phyloP scores from a whole-genome alignment of 768 basidiomycete species.

The Ramaria rubella region DNA sequence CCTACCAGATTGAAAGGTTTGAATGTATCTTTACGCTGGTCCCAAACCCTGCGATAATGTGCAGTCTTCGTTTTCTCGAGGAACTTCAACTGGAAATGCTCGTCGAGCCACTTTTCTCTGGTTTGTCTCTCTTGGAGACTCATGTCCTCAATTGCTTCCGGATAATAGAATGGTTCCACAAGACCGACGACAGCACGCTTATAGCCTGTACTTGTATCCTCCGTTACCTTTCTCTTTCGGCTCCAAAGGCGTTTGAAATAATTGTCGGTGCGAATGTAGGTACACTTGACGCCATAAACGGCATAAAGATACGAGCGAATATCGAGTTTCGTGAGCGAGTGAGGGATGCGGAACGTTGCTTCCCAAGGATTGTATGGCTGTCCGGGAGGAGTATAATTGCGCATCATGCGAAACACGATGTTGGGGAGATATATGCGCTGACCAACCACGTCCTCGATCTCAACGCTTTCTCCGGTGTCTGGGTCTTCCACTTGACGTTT shows the following conservation, averaged over 20 bases:
- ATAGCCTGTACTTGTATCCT: slow-evolving; percentile 47
- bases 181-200: slow-evolving; percentile 92
- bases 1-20: slow-evolving; percentile 27
- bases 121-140: slow-evolving; percentile 41
- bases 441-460: slow-evolving; percentile 55
- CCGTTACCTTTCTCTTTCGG: slow-evolving; percentile 26
- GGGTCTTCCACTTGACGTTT: slow-evolving; percentile 28
- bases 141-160: slow-evolving; percentile 77
- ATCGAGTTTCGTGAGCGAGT: slow-evolving; percentile 87
- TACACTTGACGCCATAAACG: slow-evolving; percentile 83
- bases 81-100: slow-evolving; percentile 45
- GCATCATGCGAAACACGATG: slow-evolving; percentile 71
- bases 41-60: slow-evolving; percentile 29
- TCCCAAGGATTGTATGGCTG: slow-evolving; percentile 90
- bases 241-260: slow-evolving; percentile 55
- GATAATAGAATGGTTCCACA: slow-evolving; percentile 91
- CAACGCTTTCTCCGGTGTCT: slow-evolving; percentile 30
- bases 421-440: slow-evolving; percentile 88
- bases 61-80: slow-evolving; percentile 23
- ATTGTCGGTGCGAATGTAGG: slow-evolving; percentile 94
- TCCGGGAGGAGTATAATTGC: slow-evolving; percentile 71
- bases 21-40: slow-evolving; percentile 13
- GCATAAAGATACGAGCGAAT: slow-evolving; percentile 77
- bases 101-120: slow-evolving; percentile 57
- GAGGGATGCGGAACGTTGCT: slow-evolving; percentile 90